A percentile compares a stretch with the other conserved stretches of the same genome.
These are phyloP conservation scores for Moniliophthora roreri DNA, from an alignment of 1,284 basidiomycete genomes.

Conservation along the genomic window DNA sequence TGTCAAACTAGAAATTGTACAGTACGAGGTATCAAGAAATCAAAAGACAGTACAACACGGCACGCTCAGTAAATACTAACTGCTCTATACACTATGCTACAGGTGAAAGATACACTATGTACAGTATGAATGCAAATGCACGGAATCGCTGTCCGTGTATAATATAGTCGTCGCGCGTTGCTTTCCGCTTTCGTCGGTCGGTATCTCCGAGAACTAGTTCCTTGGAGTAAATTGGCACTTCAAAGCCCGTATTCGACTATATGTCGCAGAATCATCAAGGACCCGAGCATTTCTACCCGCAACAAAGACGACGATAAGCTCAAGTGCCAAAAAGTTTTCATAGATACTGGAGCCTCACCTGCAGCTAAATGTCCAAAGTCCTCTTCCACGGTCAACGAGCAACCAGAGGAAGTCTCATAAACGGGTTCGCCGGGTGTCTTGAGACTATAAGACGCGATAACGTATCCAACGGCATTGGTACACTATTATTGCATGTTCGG, in stretches of 20 bases:
- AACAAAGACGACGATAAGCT: constrained; percentile 11
- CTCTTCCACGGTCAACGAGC: constrained; percentile 63
- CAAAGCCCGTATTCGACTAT: constrained; percentile 51
- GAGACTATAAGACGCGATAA: constrained; percentile 59
- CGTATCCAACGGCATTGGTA: constrained; percentile 45
- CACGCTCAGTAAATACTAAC: no score
- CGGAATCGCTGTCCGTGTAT: no score
- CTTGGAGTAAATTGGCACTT: constrained; percentile 15
- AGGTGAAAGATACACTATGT: no score
- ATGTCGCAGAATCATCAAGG: constrained; percentile 65
- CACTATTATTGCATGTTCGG: constrained; percentile 41
- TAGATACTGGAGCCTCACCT: constrained; percentile 37
- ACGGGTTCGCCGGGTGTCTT: constrained; percentile 55
- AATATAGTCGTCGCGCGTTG: no score
- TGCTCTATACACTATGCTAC: no score
- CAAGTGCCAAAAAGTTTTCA: constrained; percentile 4
- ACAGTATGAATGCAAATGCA: no score
- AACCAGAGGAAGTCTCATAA: constrained; percentile 54
- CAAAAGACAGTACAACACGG: no score
- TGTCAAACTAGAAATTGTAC: no score
- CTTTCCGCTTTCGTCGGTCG: no score
- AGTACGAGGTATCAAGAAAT: no score
- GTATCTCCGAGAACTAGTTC: no score
- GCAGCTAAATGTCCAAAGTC: constrained; percentile 50
- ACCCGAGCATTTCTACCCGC: constrained; percentile 65